These are phyloP conservation scores for Stentor coeruleus DNA, from an alignment of 73 alveolate species.

Conservation along the genomic window DNA sequence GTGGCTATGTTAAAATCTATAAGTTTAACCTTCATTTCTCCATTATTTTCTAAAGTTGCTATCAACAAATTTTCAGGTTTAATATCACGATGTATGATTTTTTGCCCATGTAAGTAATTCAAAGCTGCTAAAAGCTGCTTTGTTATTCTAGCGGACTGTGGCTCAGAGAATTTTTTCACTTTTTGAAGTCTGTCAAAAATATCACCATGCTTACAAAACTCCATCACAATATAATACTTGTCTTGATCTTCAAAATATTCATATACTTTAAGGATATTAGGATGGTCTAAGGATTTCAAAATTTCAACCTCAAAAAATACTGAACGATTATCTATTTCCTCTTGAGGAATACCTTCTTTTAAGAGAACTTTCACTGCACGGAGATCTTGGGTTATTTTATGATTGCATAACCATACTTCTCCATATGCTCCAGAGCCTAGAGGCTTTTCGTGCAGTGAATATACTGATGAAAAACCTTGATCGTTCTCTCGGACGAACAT, in stretches of 20 bases:
- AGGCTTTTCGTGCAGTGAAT: too few relatives aligned
- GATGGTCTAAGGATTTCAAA: conserved; percentile 80
- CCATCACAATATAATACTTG: conserved; percentile 78
- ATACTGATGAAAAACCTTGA: too few relatives aligned
- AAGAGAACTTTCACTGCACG: conserved; percentile 70
- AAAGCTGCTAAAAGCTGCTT: conserved; percentile 55
- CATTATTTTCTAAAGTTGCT: conserved; percentile 34
- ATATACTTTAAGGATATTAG: conserved; percentile 74
- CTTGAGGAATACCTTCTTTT: conserved; percentile 35
- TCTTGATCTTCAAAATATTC: conserved; percentile 79
- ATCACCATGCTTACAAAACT: conserved; percentile 87
- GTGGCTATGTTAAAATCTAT: conserved; percentile 79
- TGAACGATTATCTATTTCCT: conserved; percentile 35
- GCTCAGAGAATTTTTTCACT: conserved; percentile 44
- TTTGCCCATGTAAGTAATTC: conserved; percentile 57
- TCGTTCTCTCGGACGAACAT: too few relatives aligned
- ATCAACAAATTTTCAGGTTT: conserved; percentile 68
- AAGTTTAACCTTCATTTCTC: conserved; percentile 78
- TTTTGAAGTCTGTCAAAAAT: conserved; percentile 57
- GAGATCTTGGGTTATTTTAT: conserved; percentile 42
- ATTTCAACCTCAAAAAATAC: conserved; percentile 89
- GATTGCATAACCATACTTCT: conserved; percentile 60
- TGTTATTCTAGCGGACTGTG: conserved; percentile 52
- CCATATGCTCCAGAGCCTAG: conserved; percentile 87
- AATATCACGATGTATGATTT: conserved; percentile 72